A percentile compares a stretch with the other conserved stretches of the same genome.
These are phyloP conservation scores for Leavenworthia alabamica DNA, from an alignment of 345 rosid genomes.

Conservation along the genomic window DNA sequence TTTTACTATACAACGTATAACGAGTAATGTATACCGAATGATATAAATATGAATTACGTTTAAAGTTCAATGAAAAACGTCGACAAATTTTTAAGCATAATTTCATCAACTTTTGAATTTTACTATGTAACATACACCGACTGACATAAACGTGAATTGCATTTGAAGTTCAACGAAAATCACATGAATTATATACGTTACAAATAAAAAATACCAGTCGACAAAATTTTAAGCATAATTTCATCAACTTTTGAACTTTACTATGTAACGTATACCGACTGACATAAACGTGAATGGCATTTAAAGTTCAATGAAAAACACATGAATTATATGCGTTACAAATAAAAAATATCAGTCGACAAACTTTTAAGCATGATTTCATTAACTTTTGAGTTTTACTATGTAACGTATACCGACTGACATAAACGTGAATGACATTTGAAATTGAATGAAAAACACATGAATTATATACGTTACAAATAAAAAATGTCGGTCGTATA, in stretches of 20 bases:
- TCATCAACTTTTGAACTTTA: no score
- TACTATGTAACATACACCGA: background rate
- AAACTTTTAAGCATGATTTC: background rate
- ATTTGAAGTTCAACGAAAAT: background rate
- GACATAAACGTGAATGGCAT: background rate
- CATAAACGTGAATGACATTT: background rate
- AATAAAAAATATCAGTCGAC: background rate
- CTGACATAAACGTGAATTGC: background rate
- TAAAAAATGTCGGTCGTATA: no score
- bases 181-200: background rate
- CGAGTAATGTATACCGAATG: background rate
- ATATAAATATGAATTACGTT: background rate
- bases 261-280: background rate
- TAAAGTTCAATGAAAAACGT: no score
- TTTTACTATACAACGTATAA: no score
- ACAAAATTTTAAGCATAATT: no score
- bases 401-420: background rate
- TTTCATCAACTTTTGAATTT: no score
- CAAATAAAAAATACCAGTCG: no score
- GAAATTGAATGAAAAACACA: no score
- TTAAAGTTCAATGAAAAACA: background rate
- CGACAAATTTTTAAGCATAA: no score
- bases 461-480: no score
- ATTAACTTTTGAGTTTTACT: background rate
- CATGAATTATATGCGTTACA: background rate